phyloP scores from a whole-genome alignment of 2,329 filamentous ascomycete species.

The Aspergillus thermomutatus region DNA sequence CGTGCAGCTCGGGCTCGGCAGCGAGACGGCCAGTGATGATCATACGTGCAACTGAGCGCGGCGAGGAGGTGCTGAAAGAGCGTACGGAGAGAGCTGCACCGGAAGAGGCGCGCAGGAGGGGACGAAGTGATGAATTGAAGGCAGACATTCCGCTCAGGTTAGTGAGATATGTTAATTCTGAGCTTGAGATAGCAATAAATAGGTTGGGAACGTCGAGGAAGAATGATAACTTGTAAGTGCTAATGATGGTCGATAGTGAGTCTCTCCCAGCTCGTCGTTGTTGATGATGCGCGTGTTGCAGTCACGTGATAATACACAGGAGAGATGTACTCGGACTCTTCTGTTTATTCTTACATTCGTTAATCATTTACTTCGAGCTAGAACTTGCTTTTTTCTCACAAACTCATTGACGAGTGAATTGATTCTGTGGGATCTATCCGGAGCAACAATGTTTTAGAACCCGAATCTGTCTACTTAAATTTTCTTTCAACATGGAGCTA shows the following conservation, averaged over 20 bases:
- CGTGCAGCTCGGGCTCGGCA: constrained; percentile 69
- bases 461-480: neutral
- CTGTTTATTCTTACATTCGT: no score
- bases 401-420: no score
- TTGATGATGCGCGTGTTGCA: neutral
- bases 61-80: constrained; percentile 68
- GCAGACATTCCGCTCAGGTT: constrained; percentile 28
- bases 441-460: neutral
- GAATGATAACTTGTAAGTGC: neutral
- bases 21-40: constrained; percentile 83
- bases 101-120: constrained; percentile 45
- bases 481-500: neutral
- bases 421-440: neutral
- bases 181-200: neutral
- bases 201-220: neutral
- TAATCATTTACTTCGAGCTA: neutral
- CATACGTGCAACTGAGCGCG: constrained; percentile 69
- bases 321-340: no score
- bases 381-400: neutral
- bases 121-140: constrained; percentile 54
- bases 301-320: neutral
- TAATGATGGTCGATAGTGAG: neutral
- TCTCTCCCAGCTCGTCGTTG: no score
- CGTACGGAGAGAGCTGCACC: constrained; percentile 49
- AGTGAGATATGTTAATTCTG: neutral